phyloP scores from a whole-genome alignment of 177 flowering plant species.

The Tripterygium wilfordii region DNA sequence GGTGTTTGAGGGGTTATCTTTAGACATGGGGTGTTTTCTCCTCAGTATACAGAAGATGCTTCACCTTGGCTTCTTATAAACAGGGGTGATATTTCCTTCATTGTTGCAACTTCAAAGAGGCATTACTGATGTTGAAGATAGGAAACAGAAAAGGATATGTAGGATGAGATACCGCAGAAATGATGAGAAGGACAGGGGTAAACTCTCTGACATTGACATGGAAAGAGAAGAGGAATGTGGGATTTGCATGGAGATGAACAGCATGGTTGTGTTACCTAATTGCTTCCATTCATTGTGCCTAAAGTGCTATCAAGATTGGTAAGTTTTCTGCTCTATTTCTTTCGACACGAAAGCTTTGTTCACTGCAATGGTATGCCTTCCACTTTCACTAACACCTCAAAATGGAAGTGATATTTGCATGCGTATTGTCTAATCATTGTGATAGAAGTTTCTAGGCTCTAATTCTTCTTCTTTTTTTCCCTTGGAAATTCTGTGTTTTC shows the following conservation, averaged over 20 bases:
- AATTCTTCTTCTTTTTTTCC: too few relatives aligned
- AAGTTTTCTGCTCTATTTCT: conserved; percentile 5
- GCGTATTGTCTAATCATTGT: too few relatives aligned
- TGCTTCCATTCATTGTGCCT: conserved; percentile 44
- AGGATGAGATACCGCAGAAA: conserved; percentile 41
- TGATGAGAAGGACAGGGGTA: conserved; percentile 29
- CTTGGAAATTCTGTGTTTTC: too few relatives aligned
- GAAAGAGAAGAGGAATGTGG: conserved; percentile 58
- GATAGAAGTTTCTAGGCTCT: too few relatives aligned
- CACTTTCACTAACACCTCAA: too few relatives aligned
- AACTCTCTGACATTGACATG: conserved; percentile 25
- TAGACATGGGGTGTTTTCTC: not conserved
- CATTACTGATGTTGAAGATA: conserved; percentile 67
- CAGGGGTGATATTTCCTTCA: conserved; percentile 78
- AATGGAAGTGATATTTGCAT: too few relatives aligned
- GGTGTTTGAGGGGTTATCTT: too few relatives aligned
- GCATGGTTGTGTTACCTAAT: conserved; percentile 40
- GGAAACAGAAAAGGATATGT: conserved; percentile 64
- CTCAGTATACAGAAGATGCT: not conserved
- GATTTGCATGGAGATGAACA: conserved; percentile 45
- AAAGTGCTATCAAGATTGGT: conserved; percentile 48
- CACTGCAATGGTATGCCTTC: too few relatives aligned
- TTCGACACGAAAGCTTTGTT: not conserved
- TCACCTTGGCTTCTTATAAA: conserved; percentile 3
- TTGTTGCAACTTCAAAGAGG: conserved; percentile 75